A percentile compares a stretch with the other conserved stretches of the same genome.
phyloP scores from a whole-genome alignment of 2,329 filamentous ascomycete genomes.

The Venturia asperata region DNA sequence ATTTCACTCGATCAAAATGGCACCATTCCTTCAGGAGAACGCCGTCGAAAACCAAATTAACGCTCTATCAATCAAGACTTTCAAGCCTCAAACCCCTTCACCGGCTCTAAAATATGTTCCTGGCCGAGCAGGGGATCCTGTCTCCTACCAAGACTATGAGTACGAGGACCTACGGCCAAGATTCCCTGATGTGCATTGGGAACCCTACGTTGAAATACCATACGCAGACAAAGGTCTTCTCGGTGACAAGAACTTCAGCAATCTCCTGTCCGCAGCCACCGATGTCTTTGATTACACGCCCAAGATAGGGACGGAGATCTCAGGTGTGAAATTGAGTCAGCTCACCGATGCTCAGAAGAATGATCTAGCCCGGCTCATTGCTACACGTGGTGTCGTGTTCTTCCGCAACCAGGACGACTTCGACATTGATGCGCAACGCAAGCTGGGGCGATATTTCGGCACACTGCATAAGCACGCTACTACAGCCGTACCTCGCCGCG shows the following conservation, averaged over 20 bases:
- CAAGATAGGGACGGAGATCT: conserved; percentile 65
- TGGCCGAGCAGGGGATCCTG: conserved; percentile 1
- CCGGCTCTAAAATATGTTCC: background rate
- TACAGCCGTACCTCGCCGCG: conserved; percentile 58
- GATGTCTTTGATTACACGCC: conserved; percentile 59
- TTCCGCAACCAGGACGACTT: conserved; percentile 66
- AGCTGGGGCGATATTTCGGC: conserved; percentile 69
- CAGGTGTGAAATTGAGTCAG: conserved; percentile 62
- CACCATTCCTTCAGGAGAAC: background rate
- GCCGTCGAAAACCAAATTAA: background rate
- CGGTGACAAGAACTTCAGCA: conserved; percentile 50
- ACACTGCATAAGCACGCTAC: conserved; percentile 77
- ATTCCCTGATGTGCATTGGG: conserved; percentile 49
- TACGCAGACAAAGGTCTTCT: conserved; percentile 49
- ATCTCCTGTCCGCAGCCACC: conserved; percentile 53
- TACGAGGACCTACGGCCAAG: conserved; percentile 46
- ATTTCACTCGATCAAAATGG: background rate
- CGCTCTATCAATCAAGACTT: background rate
- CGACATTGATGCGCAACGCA: conserved; percentile 60
- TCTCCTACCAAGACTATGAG: conserved; percentile 35
- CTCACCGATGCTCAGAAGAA: conserved; percentile 64
- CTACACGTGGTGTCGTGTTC: conserved; percentile 69
- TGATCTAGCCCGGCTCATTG: conserved; percentile 66
- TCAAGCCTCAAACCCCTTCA: background rate
- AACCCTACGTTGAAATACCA: conserved; percentile 40